These are phyloP conservation scores for Teratosphaeria epicoccoides DNA, from an alignment of 2,329 filamentous ascomycete genomes.

Conservation along the genomic window DNA sequence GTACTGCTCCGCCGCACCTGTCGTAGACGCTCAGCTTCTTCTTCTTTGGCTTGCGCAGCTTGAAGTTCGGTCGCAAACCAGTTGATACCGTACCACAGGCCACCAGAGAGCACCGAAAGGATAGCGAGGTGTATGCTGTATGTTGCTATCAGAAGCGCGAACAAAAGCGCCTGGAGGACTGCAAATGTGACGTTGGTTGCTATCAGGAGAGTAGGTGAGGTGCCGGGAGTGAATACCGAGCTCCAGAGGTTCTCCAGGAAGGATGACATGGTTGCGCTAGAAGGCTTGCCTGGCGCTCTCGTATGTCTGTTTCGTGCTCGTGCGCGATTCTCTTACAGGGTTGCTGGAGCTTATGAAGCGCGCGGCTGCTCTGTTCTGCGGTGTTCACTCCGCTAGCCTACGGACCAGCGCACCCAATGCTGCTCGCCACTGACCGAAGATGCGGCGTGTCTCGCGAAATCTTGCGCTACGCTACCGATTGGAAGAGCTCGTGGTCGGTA, in stretches of 20 bases:
- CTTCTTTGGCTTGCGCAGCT: conserved; percentile 36
- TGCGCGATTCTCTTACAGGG: neutral
- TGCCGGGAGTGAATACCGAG: conserved; percentile 85
- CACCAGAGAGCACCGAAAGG: conserved; percentile 66
- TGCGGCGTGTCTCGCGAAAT: neutral
- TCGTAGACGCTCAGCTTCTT: conserved; percentile 39
- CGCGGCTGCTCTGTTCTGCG: neutral
- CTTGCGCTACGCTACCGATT: neutral
- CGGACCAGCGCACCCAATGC: neutral
- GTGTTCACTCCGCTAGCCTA: neutral
- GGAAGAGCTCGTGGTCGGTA: neutral
- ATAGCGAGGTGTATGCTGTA: conserved; percentile 81
- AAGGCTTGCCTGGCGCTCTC: neutral
- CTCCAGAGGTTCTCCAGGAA: conserved; percentile 72
- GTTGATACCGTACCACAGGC: conserved; percentile 89
- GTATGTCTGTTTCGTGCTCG: neutral
- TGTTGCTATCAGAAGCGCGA: conserved; percentile 66
- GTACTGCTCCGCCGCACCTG: conserved; percentile 31
- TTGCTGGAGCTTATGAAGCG: neutral
- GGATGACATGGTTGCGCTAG: conserved; percentile 26
- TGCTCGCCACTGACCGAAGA: neutral
- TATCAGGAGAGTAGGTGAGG: conserved; percentile 75
- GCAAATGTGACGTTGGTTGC: conserved; percentile 88
- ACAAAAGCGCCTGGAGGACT: conserved; percentile 67
- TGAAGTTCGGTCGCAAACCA: conserved; percentile 73